Conservation (phyloP, 306 rosid species). For the Echinosophora koreensis region DNA sequence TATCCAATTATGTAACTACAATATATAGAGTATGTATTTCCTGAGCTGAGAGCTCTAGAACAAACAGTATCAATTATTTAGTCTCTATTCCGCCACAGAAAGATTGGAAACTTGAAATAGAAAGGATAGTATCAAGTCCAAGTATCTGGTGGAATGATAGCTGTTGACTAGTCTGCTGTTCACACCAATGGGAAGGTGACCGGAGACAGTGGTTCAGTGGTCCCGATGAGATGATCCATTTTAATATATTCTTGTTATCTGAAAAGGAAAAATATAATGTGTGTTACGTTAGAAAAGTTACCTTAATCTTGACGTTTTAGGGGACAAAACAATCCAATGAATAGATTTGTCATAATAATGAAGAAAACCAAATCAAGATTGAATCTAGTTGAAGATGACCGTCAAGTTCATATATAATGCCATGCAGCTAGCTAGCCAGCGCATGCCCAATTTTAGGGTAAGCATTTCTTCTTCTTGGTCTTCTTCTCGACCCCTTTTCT, state of each 20-base stretch:
- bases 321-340: not conserved
- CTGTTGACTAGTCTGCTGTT: not conserved
- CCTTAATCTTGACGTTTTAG: not conserved
- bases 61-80: not conserved
- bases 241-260: not conserved
- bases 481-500: not conserved
- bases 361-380: conserved; percentile 4
- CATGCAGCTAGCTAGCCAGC: not conserved
- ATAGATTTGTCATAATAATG: not conserved
- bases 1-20: no score
- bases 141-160: not conserved
- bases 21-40: not conserved
- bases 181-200: not conserved
- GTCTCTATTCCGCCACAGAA: not conserved
- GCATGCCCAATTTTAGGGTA: not conserved
- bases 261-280: not conserved
- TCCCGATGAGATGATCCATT: not conserved
- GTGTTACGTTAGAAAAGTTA: not conserved
- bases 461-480: not conserved
- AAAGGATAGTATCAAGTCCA: not conserved
- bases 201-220: not conserved
- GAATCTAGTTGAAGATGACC: not conserved
- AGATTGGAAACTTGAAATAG: not conserved
- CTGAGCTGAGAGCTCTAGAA: not conserved
- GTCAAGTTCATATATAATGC: not conserved